Evolutionary conservation across 169 alveolate species (phyloP).

Genomic region (Besnoitia besnoiti): DNA sequence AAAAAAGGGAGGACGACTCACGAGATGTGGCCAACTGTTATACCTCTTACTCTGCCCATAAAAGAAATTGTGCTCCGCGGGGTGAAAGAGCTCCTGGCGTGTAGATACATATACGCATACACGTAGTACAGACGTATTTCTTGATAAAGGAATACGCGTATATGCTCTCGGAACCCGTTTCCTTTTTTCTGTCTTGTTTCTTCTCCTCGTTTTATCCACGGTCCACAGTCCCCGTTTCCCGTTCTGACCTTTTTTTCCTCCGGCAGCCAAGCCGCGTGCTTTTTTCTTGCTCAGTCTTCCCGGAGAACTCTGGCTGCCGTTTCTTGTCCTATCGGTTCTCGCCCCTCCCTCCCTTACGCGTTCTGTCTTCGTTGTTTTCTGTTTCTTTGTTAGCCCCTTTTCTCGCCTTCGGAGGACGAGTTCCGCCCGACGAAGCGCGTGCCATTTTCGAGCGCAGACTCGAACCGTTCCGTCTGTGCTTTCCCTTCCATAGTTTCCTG

Average conservation of each 20-base stretch:
- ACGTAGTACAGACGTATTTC: neutral
- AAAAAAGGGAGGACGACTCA: neutral
- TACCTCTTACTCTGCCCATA: too few species aligned
- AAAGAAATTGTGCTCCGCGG: neutral
- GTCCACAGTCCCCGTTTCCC: neutral
- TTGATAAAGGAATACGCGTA: neutral
- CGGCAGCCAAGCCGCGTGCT: neutral
- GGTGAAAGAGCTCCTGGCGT: neutral
- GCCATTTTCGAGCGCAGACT: too few species aligned
- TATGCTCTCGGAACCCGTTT: neutral
- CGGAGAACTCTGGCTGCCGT: too few species aligned
- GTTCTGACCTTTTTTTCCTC: neutral
- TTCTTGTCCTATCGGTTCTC: too few species aligned
- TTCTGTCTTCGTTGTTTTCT: too few species aligned
- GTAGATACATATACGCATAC: neutral
- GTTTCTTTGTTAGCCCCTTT: too few species aligned
- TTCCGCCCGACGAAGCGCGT: too few species aligned
- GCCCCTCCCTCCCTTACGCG: too few species aligned
- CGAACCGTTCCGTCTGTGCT: too few species aligned
- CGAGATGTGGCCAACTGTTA: neutral
- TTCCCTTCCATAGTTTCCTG: too few species aligned
- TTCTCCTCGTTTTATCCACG: neutral
- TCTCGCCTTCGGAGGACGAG: too few species aligned
- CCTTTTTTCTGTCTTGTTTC: neutral
- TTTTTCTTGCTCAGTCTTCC: neutral